Percentiles rank a stretch among this genome's conserved stretches.
Conservation (phyloP, 2,329 filamentous ascomycete species). For the Phialophora macrospora region DNA sequence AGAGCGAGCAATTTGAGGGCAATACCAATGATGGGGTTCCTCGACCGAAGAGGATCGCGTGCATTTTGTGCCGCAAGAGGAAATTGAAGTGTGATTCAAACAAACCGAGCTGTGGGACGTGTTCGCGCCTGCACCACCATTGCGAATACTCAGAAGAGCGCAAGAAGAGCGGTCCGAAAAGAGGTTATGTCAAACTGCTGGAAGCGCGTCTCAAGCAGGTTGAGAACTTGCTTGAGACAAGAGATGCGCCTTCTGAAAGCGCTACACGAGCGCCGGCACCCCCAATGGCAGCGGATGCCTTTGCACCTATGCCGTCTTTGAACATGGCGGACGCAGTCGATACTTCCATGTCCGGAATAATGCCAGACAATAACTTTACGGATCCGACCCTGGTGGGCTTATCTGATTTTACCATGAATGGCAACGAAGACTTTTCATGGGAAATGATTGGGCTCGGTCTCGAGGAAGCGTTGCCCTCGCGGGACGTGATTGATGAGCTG, state of each 20-base stretch:
- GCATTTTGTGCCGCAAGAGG: slow-evolving; percentile 83
- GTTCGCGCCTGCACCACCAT: slow-evolving; percentile 80
- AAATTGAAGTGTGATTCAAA: slow-evolving; percentile 73
- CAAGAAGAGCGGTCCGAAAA: slow-evolving; percentile 91
- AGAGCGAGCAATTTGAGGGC: slow-evolving; percentile 13
- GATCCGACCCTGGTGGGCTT: slow-evolving; percentile 31
- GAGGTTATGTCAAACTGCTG: slow-evolving; percentile 90
- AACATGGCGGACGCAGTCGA: slow-evolving; percentile 20
- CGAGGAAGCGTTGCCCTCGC: slow-evolving; percentile 78
- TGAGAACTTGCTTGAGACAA: slow-evolving; percentile 38
- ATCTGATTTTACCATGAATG: slow-evolving; percentile 39
- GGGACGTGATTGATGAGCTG: slow-evolving; percentile 84
- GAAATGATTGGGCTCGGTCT: slow-evolving; percentile 82
- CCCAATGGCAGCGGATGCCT: slow-evolving; percentile 13
- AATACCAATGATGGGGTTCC: slow-evolving; percentile 55
- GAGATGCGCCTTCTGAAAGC: slow-evolving; percentile 22
- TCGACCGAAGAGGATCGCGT: slow-evolving; percentile 91
- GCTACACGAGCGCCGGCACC: slow-evolving; percentile 5
- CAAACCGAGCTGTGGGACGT: slow-evolving; percentile 85
- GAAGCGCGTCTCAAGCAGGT: slow-evolving; percentile 73
- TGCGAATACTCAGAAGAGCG: slow-evolving; percentile 91
- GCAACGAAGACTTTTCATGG: slow-evolving; percentile 67
- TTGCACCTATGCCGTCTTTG: slow-evolving; percentile 24
- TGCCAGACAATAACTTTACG: slow-evolving; percentile 27
- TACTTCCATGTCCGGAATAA: slow-evolving; percentile 28